These are phyloP conservation scores for Roridomyces roridus DNA, from an alignment of 768 basidiomycete species.

Conservation along the genomic window DNA sequence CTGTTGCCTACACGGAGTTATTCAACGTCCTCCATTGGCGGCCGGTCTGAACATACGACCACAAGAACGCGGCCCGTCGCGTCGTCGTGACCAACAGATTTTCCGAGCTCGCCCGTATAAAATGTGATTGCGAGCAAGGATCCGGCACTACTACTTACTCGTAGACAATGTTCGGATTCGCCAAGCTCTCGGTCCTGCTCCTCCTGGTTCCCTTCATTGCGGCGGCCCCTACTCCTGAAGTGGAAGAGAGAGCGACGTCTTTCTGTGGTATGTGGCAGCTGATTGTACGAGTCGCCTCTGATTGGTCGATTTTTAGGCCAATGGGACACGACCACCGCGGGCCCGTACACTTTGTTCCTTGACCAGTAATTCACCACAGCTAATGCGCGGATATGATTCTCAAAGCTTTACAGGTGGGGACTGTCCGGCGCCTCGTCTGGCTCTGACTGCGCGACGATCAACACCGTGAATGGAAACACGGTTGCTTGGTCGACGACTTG, in stretches of 20 bases:
- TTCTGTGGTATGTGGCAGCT: constrained; percentile 38
- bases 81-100: constrained; percentile 17
- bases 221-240: constrained; percentile 36
- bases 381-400: no score
- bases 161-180: constrained; percentile 19
- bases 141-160: no score
- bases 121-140: no score
- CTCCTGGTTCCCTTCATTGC: constrained; percentile 36
- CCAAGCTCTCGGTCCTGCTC: constrained; percentile 35
- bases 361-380: constrained; percentile 40
- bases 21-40: background rate
- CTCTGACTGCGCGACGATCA: constrained; percentile 55
- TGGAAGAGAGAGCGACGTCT: constrained; percentile 31
- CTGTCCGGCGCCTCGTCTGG: constrained; percentile 48
- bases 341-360: constrained; percentile 54
- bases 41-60: constrained; percentile 7
- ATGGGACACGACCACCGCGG: constrained; percentile 55
- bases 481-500: constrained; percentile 60
- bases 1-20: background rate
- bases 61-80: constrained; percentile 4
- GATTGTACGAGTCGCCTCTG: background rate
- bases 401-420: constrained; percentile 32
- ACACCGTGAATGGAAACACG: constrained; percentile 45
- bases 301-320: constrained; percentile 41
- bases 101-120: background rate